A percentile compares a stretch with the other conserved stretches of the same genome.
Conservation (phyloP, 108 stramenopile genomes). For the Cylindrotheca closterium region DNA sequence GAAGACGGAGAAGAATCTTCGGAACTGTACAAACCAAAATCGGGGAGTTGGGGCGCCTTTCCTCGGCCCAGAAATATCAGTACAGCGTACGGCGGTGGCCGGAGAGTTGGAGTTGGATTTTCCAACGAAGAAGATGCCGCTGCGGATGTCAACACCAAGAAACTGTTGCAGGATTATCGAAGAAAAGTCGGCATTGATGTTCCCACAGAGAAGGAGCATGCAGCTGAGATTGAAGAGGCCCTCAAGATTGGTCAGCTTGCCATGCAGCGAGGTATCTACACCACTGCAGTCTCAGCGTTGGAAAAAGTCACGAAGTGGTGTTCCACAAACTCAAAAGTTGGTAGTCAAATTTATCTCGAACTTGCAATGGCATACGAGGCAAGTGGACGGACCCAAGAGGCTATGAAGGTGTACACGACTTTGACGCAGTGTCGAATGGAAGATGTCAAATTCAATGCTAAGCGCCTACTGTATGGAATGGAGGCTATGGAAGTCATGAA, state of each 20-base stretch:
- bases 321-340: slow-evolving; percentile 72
- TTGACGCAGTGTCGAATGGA: slow-evolving; percentile 75
- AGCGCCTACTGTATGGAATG: slow-evolving; percentile 69
- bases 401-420: slow-evolving; percentile 58
- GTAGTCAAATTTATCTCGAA: slow-evolving; percentile 80
- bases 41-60: slow-evolving; percentile 90
- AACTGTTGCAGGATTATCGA: slow-evolving; percentile 55
- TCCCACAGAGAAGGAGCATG: slow-evolving; percentile 75
- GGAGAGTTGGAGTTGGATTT: slow-evolving; percentile 73
- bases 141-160: slow-evolving; percentile 43
- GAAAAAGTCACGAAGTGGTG: slow-evolving; percentile 88
- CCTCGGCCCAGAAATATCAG: slow-evolving; percentile 91
- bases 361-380: slow-evolving; percentile 92
- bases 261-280: slow-evolving; percentile 80
- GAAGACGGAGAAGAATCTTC: slow-evolving; percentile 4
- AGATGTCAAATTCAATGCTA: slow-evolving; percentile 77
- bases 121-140: slow-evolving; percentile 52
- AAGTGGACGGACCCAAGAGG: slow-evolving; percentile 70
- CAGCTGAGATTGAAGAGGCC: slow-evolving; percentile 72
- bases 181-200: slow-evolving; percentile 81
- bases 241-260: slow-evolving; percentile 51
- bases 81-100: slow-evolving; percentile 90
- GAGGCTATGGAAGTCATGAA: slow-evolving; percentile 88
- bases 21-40: slow-evolving; percentile 67
- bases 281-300: slow-evolving; percentile 71